phyloP scores from a whole-genome alignment of 2,329 filamentous ascomycete species.

The Sporothrix inflata region DNA sequence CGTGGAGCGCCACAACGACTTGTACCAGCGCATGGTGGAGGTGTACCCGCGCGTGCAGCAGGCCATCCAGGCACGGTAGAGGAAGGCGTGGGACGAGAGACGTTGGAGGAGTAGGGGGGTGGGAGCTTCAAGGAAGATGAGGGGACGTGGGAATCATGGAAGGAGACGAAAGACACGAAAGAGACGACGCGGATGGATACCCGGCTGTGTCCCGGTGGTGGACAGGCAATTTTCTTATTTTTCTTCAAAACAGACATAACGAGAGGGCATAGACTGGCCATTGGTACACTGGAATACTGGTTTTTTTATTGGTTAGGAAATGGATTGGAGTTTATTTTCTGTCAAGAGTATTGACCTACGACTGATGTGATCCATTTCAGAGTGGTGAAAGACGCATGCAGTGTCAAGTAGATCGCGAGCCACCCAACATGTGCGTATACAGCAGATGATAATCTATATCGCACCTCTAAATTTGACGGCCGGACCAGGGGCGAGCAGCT shows the following conservation, averaged over 20 bases:
- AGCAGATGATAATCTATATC: too few relatives aligned
- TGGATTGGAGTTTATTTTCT: not conserved
- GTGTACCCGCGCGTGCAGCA: slow-evolving; percentile 85
- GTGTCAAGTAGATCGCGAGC: not conserved
- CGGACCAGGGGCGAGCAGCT: not conserved
- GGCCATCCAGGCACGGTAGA: slow-evolving; percentile 58
- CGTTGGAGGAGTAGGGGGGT: not conserved
- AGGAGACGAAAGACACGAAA: too few relatives aligned
- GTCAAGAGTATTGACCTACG: too few relatives aligned
- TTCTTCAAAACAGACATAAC: not conserved
- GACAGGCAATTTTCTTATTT: not conserved
- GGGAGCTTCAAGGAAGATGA: not conserved
- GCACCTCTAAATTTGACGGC: not conserved
- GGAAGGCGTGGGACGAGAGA: not conserved
- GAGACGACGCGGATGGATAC: not conserved
- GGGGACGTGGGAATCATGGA: not conserved
- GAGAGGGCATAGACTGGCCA: not conserved
- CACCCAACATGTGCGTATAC: not conserved
- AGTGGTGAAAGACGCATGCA: not conserved
- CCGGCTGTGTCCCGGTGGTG: not conserved
- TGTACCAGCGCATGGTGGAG: slow-evolving; percentile 76
- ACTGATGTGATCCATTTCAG: not conserved
- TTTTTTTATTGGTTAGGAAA: not conserved
- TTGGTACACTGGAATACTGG: not conserved
- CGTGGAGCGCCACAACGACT: slow-evolving; percentile 76